Base-by-base conservation (phyloP, 2,329 filamentous ascomycete genomes). In the Pseudophaeomoniella oleicola region DNA sequence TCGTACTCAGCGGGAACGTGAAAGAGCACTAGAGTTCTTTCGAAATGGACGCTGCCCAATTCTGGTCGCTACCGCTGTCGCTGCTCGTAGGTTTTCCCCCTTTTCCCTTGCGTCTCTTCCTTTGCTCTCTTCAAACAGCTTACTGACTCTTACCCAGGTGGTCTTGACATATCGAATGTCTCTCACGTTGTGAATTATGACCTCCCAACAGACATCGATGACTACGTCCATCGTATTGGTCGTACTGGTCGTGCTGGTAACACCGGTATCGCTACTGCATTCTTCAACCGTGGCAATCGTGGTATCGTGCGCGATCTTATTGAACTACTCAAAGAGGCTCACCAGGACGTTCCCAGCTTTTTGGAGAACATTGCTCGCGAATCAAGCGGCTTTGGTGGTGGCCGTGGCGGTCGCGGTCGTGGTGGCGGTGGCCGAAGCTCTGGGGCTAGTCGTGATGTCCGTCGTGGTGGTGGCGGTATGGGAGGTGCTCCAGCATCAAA, bases 161-260 rank as follows among this genome's bases (percentile, higher is more conserved):
- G 83, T 65, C 68, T 93, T 11, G 88, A 96, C 69, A 94, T 98
- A 30, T 86, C 88, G 10, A 93, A 94, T 48, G 90, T 98, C 43
- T 88, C 78, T 31, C 90, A 98, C 64, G 90, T 98, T 34, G 78
- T 98, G 72, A 98, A 98, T 71, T 98, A 98, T 62, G 90, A 98
- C 60, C 74, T 98, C n/a, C 90, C 90, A 35, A 94, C 87, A 39
- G 90, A 96, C 55, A 93, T 96, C 52, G 90, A 96, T 53, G 90
- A 96, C 63, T 98, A 98, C 51, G 90, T 98, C 40, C 90, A 98
- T 65, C 84, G 90, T 60, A 98, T 98, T 54, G 90, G 90, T 79
- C 90, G 90, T 88, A 98, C 90, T 46, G 90, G 90, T 57, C 90
- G 90, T 85, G 90, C 90, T 47, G 90, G 90, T 62, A 98, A 98